A percentile compares a stretch with the other conserved stretches of the same genome.
Conservation (phyloP, 2,329 filamentous ascomycete species). For the Colletotrichum incanum region DNA sequence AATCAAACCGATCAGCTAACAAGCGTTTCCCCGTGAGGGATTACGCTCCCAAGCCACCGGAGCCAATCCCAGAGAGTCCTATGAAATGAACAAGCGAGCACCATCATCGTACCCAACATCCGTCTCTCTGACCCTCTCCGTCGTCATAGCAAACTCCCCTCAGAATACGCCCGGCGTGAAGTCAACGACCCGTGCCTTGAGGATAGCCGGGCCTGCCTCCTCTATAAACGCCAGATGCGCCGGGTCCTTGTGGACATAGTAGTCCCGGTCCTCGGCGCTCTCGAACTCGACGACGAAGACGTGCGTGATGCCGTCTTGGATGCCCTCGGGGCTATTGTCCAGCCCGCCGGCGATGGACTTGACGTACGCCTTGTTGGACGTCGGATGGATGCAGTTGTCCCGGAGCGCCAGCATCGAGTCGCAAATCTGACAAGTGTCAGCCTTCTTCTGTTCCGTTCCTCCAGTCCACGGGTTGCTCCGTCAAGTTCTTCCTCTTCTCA, state of each 20-base stretch:
- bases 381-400: conserved; percentile 74
- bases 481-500: not conserved
- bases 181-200: conserved; percentile 73
- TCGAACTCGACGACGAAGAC: conserved; percentile 79
- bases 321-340: conserved; percentile 74
- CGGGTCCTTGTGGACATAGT: conserved; percentile 78
- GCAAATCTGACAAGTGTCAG: conserved; percentile 48
- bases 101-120: not conserved
- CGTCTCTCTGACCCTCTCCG: not conserved
- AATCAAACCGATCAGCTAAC: no score
- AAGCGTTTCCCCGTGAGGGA: no score
- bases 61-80: no score
- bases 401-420: conserved; percentile 64
- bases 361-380: conserved; percentile 73
- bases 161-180: conserved; percentile 66
- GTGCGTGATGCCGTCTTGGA: conserved; percentile 76
- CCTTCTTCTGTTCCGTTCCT: no score
- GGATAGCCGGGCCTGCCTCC: conserved; percentile 62
- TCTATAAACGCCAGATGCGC: conserved; percentile 74
- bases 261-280: conserved; percentile 74
- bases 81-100: not conserved
- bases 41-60: no score
- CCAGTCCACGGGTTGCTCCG: not conserved
- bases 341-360: conserved; percentile 70
- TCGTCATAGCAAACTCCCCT: not conserved